Conservation (phyloP, 306 rosid species). For the Vigna trinervia region DNA sequence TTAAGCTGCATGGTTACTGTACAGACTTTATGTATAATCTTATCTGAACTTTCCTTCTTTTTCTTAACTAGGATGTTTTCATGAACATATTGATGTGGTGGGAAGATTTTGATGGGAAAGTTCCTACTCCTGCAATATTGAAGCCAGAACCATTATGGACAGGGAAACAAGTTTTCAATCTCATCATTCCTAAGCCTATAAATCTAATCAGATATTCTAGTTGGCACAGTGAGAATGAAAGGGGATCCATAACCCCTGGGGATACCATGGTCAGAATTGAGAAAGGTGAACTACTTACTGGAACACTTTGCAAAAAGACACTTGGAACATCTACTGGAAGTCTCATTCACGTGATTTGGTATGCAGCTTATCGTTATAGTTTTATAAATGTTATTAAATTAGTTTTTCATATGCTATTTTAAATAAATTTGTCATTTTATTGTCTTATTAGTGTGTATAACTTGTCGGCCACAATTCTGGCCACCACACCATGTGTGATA, state of each 20-base stretch:
- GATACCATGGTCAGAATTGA: constrained; percentile 95
- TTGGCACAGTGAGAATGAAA: constrained; percentile 88
- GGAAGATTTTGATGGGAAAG: constrained; percentile 99
- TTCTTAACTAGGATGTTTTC: constrained; percentile 80
- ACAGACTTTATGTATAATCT: constrained; percentile 34
- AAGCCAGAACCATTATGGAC: constrained; percentile 99
- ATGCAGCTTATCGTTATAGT: constrained; percentile 26
- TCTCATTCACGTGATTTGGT: constrained; percentile 98
- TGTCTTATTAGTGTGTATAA: too few species aligned
- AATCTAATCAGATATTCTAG: constrained; percentile 88
- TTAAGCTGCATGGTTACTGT: constrained; percentile 30
- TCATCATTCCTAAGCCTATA: constrained; percentile 92
- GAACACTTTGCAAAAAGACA: constrained; percentile 96
- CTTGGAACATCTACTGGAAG: constrained; percentile 95
- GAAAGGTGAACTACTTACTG: constrained; percentile 90
- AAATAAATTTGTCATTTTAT: too few species aligned
- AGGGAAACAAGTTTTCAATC: constrained; percentile 97
- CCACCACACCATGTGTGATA: too few species aligned
- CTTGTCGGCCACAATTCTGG: too few species aligned
- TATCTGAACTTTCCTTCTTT: constrained; percentile 37
- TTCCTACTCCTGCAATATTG: constrained; percentile 91
- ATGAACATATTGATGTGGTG: constrained; percentile 99
- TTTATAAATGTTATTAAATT: too few species aligned
- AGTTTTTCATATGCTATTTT: too few species aligned
- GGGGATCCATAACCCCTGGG: constrained; percentile 86